Percentiles rank a stretch among this genome's conserved stretches.
Conservation (phyloP, 2,329 filamentous ascomycete species). For the Scedosporium aurantiacum region DNA sequence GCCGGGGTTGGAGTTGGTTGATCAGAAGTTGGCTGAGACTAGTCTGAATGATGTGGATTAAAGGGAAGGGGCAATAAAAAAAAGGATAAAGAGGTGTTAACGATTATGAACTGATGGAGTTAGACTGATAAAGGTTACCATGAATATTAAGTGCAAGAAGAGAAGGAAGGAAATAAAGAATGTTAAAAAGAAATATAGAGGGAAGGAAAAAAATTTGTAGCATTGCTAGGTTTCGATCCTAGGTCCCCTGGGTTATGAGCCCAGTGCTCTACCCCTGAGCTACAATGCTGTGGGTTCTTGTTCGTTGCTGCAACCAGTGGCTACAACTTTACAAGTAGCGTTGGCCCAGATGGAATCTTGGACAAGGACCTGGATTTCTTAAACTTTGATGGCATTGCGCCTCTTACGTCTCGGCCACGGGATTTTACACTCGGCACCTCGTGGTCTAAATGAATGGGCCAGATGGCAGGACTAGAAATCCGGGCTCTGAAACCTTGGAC, state of each 20-base stretch:
- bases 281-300: background rate
- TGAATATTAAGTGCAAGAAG: background rate
- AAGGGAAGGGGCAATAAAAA: background rate
- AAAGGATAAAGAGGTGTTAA: background rate
- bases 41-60: background rate
- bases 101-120: too few species aligned
- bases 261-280: conserved; percentile 2
- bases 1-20: conserved; percentile 34
- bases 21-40: background rate
- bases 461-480: background rate
- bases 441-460: background rate
- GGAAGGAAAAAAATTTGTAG: background rate
- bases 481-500: background rate
- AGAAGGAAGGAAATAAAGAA: background rate
- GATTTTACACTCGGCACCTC: background rate
- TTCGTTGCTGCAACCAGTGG: too few species aligned
- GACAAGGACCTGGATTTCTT: background rate
- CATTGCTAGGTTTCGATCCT: conserved; percentile 2
- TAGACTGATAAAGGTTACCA: background rate
- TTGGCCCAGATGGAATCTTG: background rate
- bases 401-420: background rate
- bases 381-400: background rate
- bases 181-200: background rate
- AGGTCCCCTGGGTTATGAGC: conserved; percentile 2
- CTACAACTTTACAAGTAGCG: background rate